A percentile compares a stretch with the other conserved stretches of the same genome.
Conservation (phyloP, 2,329 filamentous ascomycete genomes). For the Fusarium goolgardi region DNA sequence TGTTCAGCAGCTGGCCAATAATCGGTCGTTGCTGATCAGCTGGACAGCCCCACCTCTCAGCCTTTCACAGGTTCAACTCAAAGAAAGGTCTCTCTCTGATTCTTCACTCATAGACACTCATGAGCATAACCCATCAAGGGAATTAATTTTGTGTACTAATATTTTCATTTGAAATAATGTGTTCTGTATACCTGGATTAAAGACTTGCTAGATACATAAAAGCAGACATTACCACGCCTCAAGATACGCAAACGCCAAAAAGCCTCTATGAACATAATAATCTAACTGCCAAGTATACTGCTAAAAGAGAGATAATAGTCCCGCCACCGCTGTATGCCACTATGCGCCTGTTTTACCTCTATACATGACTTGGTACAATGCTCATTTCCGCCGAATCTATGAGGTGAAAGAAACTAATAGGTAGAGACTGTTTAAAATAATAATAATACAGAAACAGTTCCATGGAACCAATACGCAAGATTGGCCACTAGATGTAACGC, state of each 20-base stretch:
- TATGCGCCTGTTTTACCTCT: constrained; percentile 15
- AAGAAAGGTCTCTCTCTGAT: not conserved
- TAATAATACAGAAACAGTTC: not conserved
- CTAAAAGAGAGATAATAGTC: constrained; percentile 14
- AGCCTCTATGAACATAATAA: constrained; percentile 12
- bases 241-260: constrained; percentile 7
- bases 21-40: constrained; percentile 2
- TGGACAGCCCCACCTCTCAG: constrained; percentile 22
- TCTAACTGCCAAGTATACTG: constrained; percentile 31
- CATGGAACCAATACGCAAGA: not conserved
- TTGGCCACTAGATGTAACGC: constrained; percentile 60
- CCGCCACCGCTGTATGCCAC: constrained; percentile 10
- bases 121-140: not conserved
- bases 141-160: not conserved
- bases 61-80: not conserved
- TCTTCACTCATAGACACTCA: not conserved
- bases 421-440: constrained; percentile 7
- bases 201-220: not conserved
- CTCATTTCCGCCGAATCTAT: constrained; percentile 33
- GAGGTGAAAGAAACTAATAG: constrained; percentile 18
- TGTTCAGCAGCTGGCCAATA: constrained; percentile 30
- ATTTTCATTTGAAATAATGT: not conserved
- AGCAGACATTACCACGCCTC: not conserved
- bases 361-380: constrained; percentile 20
- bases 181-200: not conserved